A percentile compares a stretch with the other conserved stretches of the same genome.
These are phyloP conservation scores for Hypoxylon lienhwacheense DNA, from an alignment of 495 filamentous ascomycete species.

Conservation along the genomic window DNA sequence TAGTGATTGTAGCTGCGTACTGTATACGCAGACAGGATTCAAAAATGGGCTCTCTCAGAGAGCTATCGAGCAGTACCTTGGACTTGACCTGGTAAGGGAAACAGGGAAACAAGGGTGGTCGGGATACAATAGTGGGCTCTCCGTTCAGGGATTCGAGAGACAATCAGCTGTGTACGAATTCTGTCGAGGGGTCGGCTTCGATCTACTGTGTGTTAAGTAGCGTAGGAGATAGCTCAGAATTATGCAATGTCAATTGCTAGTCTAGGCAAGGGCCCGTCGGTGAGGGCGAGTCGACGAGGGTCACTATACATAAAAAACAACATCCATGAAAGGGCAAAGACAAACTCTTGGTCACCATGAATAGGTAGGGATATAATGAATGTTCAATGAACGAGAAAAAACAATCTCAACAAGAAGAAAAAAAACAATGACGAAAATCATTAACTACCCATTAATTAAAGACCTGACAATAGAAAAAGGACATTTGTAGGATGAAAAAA, in stretches of 20 bases:
- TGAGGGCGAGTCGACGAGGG: slow-evolving; percentile 9
- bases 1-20: slow-evolving; percentile 1
- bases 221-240: slow-evolving; percentile 22
- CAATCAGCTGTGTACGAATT: slow-evolving; percentile 21
- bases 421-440: slow-evolving; percentile 5
- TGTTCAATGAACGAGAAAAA: slow-evolving; percentile 13
- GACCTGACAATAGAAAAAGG: slow-evolving; percentile 12
- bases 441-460: slow-evolving; percentile 1
- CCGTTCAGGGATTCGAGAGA: slow-evolving; percentile 31
- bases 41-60: slow-evolving; percentile 12
- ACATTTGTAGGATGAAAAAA: slow-evolving; percentile 22
- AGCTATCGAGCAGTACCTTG: slow-evolving; percentile 5
- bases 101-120: slow-evolving; percentile 27
- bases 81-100: slow-evolving; percentile 6
- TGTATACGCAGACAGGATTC: slow-evolving; percentile 9
- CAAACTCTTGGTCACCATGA: neutral
- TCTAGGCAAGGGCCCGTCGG: slow-evolving; percentile 14
- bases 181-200: slow-evolving; percentile 21
- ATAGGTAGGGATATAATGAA: slow-evolving; percentile 17
- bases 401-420: slow-evolving; percentile 13
- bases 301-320: slow-evolving; percentile 10
- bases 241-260: slow-evolving; percentile 30
- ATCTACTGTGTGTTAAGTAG: slow-evolving; percentile 14
- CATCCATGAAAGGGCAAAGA: too few relatives aligned
- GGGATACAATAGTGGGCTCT: slow-evolving; percentile 28